Base-by-base conservation (phyloP, 306 rosid species). In the Inga oerstediana region DNA sequence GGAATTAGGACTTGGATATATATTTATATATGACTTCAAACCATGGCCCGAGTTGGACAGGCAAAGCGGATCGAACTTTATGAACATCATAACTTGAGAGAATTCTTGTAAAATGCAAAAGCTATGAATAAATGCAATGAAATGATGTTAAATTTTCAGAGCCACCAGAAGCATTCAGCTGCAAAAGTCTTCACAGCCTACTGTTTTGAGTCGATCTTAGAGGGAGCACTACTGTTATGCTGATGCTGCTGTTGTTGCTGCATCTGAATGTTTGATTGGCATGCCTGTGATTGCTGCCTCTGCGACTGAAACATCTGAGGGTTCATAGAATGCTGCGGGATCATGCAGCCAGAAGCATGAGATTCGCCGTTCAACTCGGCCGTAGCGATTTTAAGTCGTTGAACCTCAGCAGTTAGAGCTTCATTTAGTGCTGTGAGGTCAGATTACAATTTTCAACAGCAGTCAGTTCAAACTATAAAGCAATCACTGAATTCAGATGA, bases 401-500 rank as follows among this genome's bases (percentile, higher is more conserved):
- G 98, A 80, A 95, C 98, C 86, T 95, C 98, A n/a, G 94, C 82
- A 8, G 97, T 95, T 58, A 95, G 85, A 30, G 98, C 97, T 85
- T 93, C 98, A 24, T 93, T 93, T 76, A 95, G 88, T 84, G 98
- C 98, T 95, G 89, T 77, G 82, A 78, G 12, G 86, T 43, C 80
- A 81, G 52, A 78, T 58, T 77, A 84, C 44, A 82, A 41, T 70
- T 46, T 66, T 45, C 65, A 76, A 32, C 48, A 70, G 41, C 80
- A 52, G 84, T 87, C 70, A 75, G 56, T 51, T 45, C 41, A 65
- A 64, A 15, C 43, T 34, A 32, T 16, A 62, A 39, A 44, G 20
- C 80, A 79, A 76, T 64, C 37, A 19, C 44, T 54, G 41, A 76
- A 65, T 54, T 84, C 82, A 68, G n/a, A 30, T 32, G 44, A 44